These are phyloP conservation scores for Cephaloascus albidus DNA, from an alignment of 805 yeast species.

Conservation along the genomic window DNA sequence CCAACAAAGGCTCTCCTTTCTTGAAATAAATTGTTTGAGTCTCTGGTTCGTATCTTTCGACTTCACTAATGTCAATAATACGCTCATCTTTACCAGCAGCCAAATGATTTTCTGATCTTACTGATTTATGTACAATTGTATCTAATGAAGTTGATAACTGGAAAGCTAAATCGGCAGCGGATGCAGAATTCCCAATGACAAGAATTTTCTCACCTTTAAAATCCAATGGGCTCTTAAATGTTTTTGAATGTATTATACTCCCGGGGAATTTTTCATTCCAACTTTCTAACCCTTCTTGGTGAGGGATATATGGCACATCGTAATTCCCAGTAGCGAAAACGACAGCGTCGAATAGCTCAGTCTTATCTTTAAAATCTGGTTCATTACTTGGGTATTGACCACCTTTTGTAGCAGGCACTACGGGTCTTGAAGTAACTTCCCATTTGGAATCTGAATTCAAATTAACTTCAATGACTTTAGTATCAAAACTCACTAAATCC, in stretches of 20 bases:
- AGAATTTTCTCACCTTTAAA: slow-evolving; percentile 35
- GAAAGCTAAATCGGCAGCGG: slow-evolving; percentile 65
- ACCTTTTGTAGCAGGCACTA: slow-evolving; percentile 19
- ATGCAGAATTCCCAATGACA: slow-evolving; percentile 70
- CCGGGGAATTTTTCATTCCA: slow-evolving; percentile 17
- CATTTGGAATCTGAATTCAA: slow-evolving; percentile 22
- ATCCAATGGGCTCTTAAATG: slow-evolving; percentile 13
- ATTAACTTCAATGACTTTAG: slow-evolving; percentile 35
- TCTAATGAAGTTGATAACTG: slow-evolving; percentile 41
- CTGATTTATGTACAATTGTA: slow-evolving; percentile 35
- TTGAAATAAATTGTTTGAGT: slow-evolving; percentile 31
- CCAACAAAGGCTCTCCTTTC: slow-evolving; percentile 35
- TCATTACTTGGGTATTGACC: slow-evolving; percentile 7
- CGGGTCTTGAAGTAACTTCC: slow-evolving; percentile 27
- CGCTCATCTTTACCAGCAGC: slow-evolving; percentile 35
- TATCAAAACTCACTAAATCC: slow-evolving; percentile 29
- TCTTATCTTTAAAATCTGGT: slow-evolving; percentile 4
- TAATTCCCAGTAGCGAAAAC: slow-evolving; percentile 29
- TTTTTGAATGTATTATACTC: slow-evolving; percentile 22
- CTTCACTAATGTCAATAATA: slow-evolving; percentile 33
- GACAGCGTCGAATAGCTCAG: slow-evolving; percentile 24
- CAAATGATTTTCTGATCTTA: slow-evolving; percentile 31
- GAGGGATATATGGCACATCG: slow-evolving; percentile 24
- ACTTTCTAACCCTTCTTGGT: slow-evolving; percentile 17
- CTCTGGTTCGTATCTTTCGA: slow-evolving; percentile 25